Evolutionary conservation across 2,329 filamentous ascomycete genomes (phyloP).

Genomic region (Sclerotiophoma versabilis): DNA sequence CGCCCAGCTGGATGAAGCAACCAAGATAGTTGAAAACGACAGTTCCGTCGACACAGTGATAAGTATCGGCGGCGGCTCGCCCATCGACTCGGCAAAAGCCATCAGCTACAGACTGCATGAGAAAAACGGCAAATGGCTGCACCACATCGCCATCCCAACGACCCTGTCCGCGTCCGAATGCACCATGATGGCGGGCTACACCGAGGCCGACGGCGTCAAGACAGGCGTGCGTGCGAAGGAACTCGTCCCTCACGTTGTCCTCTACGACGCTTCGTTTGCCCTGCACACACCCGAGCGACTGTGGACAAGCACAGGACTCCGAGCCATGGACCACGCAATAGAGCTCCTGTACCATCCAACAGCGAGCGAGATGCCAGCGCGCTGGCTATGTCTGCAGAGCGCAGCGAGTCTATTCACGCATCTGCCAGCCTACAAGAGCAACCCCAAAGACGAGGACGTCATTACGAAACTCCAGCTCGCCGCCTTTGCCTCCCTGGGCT

Average conservation of each 20-base stretch:
- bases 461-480: slow-evolving; percentile 62
- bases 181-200: slow-evolving; percentile 61
- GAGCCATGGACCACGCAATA: slow-evolving; percentile 64
- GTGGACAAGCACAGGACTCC: slow-evolving; percentile 60
- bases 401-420: slow-evolving; percentile 57
- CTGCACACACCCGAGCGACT: slow-evolving; percentile 59
- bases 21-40: slow-evolving; percentile 55
- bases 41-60: slow-evolving; percentile 62
- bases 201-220: slow-evolving; percentile 58
- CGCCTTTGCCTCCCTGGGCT: slow-evolving; percentile 59
- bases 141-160: slow-evolving; percentile 50
- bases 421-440: slow-evolving; percentile 56
- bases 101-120: slow-evolving; percentile 47
- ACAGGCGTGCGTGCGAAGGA: slow-evolving; percentile 54
- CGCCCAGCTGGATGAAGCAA: slow-evolving; percentile 62
- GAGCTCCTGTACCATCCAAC: slow-evolving; percentile 62
- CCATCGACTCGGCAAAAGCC: slow-evolving; percentile 59
- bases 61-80: slow-evolving; percentile 61
- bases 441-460: slow-evolving; percentile 55
- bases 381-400: slow-evolving; percentile 55
- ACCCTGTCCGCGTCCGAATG: slow-evolving; percentile 62
- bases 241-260: slow-evolving; percentile 56
- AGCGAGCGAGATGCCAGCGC: slow-evolving; percentile 59
- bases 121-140: slow-evolving; percentile 44
- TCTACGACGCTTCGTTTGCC: slow-evolving; percentile 62